These are phyloP conservation scores for Mycena vitilis DNA, from an alignment of 768 basidiomycete species.

Conservation along the genomic window DNA sequence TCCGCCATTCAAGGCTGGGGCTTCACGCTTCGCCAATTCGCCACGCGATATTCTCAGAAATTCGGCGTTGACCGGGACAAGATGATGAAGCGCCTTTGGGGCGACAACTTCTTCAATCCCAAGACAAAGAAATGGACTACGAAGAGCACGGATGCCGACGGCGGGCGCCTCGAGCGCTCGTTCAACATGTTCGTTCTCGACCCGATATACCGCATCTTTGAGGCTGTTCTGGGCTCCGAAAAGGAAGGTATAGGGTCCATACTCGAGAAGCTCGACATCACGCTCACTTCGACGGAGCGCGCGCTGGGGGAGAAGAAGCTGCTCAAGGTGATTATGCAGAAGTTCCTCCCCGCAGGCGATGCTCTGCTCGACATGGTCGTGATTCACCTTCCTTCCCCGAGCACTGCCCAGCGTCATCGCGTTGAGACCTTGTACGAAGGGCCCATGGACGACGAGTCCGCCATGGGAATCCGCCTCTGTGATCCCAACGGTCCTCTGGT, in stretches of 20 bases:
- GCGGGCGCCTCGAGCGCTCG: constrained; percentile 92
- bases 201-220: constrained; percentile 98
- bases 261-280: constrained; percentile 96
- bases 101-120: constrained; percentile 99
- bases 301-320: constrained; percentile 94
- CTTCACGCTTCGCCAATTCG: constrained; percentile 98
- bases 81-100: constrained; percentile 80
- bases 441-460: constrained; percentile 99
- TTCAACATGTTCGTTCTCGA: constrained; percentile 99
- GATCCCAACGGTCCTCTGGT: constrained; percentile 96
- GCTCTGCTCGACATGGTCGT: constrained; percentile 99
- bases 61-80: constrained; percentile 99
- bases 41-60: constrained; percentile 93
- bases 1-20: constrained; percentile 99
- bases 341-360: constrained; percentile 99
- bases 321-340: constrained; percentile 98
- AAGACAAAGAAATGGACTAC: constrained; percentile 96
- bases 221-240: constrained; percentile 98
- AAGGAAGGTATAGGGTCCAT: constrained; percentile 86
- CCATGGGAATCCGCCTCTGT: constrained; percentile 97
- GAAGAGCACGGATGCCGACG: constrained; percentile 76
- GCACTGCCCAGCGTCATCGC: constrained; percentile 97
- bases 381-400: constrained; percentile 97
- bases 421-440: constrained; percentile 99
- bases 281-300: constrained; percentile 86